Conservation (phyloP, 164 flowering plant genomes). For the Echeveria elegans region DNA sequence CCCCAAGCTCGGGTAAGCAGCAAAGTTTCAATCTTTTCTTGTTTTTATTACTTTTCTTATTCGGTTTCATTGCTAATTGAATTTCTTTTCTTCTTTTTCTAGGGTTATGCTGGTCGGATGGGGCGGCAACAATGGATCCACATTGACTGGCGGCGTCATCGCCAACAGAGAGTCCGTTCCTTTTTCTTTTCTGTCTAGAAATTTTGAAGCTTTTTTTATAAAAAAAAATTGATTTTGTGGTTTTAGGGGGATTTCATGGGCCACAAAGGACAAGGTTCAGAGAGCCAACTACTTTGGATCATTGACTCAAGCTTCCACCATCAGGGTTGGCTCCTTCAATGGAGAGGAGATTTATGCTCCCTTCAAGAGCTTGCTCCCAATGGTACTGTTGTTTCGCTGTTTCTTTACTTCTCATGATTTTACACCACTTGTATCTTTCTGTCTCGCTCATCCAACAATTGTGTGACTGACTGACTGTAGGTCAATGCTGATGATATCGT, state of each 20-base stretch:
- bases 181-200: no score
- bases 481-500: constrained; percentile 94
- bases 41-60: not conserved
- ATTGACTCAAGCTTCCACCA: constrained; percentile 84
- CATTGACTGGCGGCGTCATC: constrained; percentile 88
- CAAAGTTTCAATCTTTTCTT: constrained; percentile 8
- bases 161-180: constrained; percentile 83
- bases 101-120: constrained; percentile 99
- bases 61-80: not conserved
- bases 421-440: no score
- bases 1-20: constrained; percentile 79
- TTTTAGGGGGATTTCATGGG: constrained; percentile 94
- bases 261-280: constrained; percentile 92
- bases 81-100: constrained; percentile 5
- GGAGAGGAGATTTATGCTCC: constrained; percentile 99
- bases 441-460: no score
- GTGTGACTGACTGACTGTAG: constrained; percentile 20
- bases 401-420: no score
- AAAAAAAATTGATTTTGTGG: not conserved
- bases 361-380: constrained; percentile 97
- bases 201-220: no score
- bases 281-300: constrained; percentile 97
- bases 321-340: constrained; percentile 86
- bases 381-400: constrained; percentile 44
- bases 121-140: constrained; percentile 98